phyloP scores from a whole-genome alignment of 2,329 filamentous ascomycete genomes.

The Stagonosporopsis cucurbitacearum region DNA sequence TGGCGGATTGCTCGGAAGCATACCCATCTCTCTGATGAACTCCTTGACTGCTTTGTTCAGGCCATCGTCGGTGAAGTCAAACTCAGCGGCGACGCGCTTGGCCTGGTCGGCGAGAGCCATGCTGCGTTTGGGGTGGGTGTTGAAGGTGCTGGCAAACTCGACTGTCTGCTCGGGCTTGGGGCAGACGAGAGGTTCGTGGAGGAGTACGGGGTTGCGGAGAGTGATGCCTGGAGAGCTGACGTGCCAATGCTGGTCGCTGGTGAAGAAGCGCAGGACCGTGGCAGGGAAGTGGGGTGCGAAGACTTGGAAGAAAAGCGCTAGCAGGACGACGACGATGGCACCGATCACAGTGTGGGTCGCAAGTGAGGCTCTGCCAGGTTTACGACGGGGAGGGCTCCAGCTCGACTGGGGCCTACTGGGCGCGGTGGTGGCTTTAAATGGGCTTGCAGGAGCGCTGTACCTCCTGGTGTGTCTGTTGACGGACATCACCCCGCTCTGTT shows the following conservation, averaged over 20 bases:
- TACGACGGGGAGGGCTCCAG: slow-evolving; percentile 19
- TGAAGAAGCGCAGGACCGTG: slow-evolving; percentile 37
- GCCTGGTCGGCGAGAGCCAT: slow-evolving; percentile 71
- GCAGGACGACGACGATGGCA: slow-evolving; percentile 42
- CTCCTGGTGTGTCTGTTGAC: slow-evolving; percentile 22
- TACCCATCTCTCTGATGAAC: slow-evolving; percentile 85
- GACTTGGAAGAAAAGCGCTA: slow-evolving; percentile 45
- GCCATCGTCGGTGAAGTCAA: slow-evolving; percentile 80
- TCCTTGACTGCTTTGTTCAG: slow-evolving; percentile 82
- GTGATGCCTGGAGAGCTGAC: slow-evolving; percentile 28
- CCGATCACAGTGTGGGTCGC: slow-evolving; percentile 35
- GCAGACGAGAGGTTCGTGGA: slow-evolving; percentile 37
- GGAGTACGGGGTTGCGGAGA: slow-evolving; percentile 35
- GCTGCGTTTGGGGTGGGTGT: slow-evolving; percentile 49
- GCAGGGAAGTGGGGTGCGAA: slow-evolving; percentile 47
- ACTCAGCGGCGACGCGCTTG: slow-evolving; percentile 79
- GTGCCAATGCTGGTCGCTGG: slow-evolving; percentile 26
- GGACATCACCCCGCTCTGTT: slow-evolving; percentile 25
- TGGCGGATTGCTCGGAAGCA: slow-evolving; percentile 19
- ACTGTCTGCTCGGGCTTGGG: slow-evolving; percentile 36
- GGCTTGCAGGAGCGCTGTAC: slow-evolving; percentile 22
- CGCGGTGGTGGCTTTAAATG: slow-evolving; percentile 24
- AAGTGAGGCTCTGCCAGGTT: slow-evolving; percentile 21
- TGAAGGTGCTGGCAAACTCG: slow-evolving; percentile 44
- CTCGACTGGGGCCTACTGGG: slow-evolving; percentile 20